Evolutionary conservation across 805 yeast species (phyloP).

Genomic region (Metschnikowia amazonensis): DNA sequence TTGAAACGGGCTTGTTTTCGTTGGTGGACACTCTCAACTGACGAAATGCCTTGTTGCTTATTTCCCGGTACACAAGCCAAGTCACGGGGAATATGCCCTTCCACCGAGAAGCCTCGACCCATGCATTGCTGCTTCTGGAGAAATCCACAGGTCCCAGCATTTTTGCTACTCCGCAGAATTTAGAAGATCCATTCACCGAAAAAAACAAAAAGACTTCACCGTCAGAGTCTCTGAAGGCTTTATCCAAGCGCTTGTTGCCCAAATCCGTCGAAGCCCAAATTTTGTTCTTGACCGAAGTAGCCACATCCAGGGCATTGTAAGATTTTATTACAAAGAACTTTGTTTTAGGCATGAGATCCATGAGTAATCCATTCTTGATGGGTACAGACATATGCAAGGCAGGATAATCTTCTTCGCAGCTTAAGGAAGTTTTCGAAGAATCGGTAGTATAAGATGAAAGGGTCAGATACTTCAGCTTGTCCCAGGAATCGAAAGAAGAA

Average conservation of each 20-base stretch:
- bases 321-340: conserved; percentile 54
- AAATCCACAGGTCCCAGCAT: conserved; percentile 42
- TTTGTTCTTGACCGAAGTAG: conserved; percentile 44
- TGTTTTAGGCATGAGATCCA: conserved; percentile 12
- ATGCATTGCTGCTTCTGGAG: conserved; percentile 37
- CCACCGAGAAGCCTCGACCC: conserved; percentile 49
- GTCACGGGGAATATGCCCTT: conserved; percentile 50
- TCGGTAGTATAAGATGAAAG: background rate
- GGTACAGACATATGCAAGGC: background rate
- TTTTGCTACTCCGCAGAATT: conserved; percentile 47
- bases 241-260: conserved; percentile 51
- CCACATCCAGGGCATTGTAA: conserved; percentile 44
- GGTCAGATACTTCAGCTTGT: background rate
- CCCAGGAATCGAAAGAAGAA: background rate
- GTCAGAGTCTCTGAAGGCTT: conserved; percentile 32
- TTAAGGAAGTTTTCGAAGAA: background rate
- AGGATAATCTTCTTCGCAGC: background rate
- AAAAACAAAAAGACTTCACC: conserved; percentile 48
- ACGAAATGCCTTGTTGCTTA: conserved; percentile 46
- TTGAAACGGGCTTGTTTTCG: conserved; percentile 50
- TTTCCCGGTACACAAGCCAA: conserved; percentile 51
- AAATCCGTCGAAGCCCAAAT: conserved; percentile 60
- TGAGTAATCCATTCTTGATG: background rate
- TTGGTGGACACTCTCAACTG: conserved; percentile 44
- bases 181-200: conserved; percentile 49